Conservation (phyloP, 2,329 filamentous ascomycete genomes). For the Colletotrichum neosansevieriae region DNA sequence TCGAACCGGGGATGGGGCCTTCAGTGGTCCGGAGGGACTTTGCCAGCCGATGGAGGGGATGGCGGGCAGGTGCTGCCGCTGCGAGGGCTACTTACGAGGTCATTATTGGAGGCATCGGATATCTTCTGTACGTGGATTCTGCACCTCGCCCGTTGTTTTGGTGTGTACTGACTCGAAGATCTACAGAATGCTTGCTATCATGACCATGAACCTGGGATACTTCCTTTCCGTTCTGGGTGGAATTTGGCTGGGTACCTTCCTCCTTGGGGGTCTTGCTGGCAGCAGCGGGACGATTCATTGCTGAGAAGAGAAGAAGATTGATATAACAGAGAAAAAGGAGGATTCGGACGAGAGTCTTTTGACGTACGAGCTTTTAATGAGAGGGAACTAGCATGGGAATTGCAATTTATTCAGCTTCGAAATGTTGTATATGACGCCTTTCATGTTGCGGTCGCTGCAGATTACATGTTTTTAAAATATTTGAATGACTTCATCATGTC, state of each 20-base stretch:
- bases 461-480: not conserved
- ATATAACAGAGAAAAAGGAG: too few species aligned
- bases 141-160: not conserved
- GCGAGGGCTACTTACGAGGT: conserved; percentile 41
- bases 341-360: too few species aligned
- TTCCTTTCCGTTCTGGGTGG: conserved; percentile 82
- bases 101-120: conserved; percentile 79
- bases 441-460: too few species aligned
- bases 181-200: conserved; percentile 87
- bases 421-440: too few species aligned
- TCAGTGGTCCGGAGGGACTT: conserved; percentile 9
- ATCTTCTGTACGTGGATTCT: conserved; percentile 78
- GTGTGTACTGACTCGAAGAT: not conserved
- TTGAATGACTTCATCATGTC: conserved; percentile 12
- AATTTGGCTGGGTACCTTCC: conserved; percentile 77
- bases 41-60: conserved; percentile 31
- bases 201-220: conserved; percentile 90
- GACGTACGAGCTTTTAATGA: too few species aligned
- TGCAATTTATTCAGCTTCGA: too few species aligned
- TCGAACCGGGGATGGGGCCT: not conserved
- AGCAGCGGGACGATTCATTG: conserved; percentile 4
- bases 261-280: conserved; percentile 18
- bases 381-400: too few species aligned
- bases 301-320: not conserved
- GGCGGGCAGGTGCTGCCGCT: conserved; percentile 37